phyloP scores from a whole-genome alignment of 1,139 yeast genomes.

The Saccharomyces hybrid region DNA sequence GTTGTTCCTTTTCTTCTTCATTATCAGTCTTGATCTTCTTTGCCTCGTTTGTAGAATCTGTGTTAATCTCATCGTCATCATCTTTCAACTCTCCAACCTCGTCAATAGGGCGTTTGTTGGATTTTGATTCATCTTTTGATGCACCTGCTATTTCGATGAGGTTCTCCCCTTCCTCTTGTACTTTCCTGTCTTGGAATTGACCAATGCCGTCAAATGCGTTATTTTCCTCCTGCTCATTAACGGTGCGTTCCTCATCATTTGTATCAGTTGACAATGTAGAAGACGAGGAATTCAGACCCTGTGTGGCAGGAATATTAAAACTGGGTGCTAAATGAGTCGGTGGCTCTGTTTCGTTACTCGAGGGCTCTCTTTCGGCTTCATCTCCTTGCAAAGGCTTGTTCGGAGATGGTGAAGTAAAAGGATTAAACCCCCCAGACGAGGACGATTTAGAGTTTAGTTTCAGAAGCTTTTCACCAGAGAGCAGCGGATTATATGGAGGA shows the following conservation, averaged over 20 bases:
- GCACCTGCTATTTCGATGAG: not conserved
- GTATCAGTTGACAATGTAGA: not conserved
- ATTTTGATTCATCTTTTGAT: not conserved
- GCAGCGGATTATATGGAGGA: not conserved
- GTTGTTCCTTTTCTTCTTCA: not conserved
- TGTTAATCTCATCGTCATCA: not conserved
- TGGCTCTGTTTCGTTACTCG: not conserved
- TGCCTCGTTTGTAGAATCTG: not conserved
- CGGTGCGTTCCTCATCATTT: not conserved
- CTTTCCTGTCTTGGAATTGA: not conserved
- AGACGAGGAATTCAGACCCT: not conserved
- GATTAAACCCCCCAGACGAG: not conserved
- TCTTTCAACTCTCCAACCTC: not conserved
- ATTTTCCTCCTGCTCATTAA: not conserved
- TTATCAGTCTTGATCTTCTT: slow-evolving; percentile 1
- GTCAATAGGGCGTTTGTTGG: not conserved
- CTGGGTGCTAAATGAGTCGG: not conserved
- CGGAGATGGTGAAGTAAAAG: not conserved
- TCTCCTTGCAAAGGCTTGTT: not conserved
- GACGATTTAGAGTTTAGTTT: not conserved
- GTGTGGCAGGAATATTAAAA: not conserved
- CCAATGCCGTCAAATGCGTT: not conserved
- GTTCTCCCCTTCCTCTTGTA: not conserved
- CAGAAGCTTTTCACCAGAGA: not conserved
- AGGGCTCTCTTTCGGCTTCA: not conserved